Evolutionary conservation across 257 asterid species (phyloP), one percentile per base, ranked within the genome.

Genomic region (Echites panduratus): DNA sequence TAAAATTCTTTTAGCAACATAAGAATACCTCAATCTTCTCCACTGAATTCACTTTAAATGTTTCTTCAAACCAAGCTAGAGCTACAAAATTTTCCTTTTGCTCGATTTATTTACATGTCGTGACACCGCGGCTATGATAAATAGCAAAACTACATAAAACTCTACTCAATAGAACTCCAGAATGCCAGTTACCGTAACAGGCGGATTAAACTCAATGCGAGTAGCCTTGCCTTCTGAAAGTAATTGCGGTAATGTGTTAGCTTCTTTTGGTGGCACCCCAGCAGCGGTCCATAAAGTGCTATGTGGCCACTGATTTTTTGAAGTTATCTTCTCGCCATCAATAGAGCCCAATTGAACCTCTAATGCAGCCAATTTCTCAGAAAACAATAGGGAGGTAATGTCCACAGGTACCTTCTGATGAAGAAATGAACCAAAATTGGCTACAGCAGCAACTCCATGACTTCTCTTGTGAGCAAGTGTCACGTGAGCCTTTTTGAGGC

Each of bases 381-480:
- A 78, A 79, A 87, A 88, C 56, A 94, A 70, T 29, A 94, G 81
- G 0, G 97, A 92, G 5, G 63, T 75, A 63, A 94, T 48, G 52
- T 75, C 78, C 63, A 91, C 79, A 0, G 96, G 96, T 7, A 88
- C 97, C 32, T 80, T 78, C 50, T 77, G 89, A 82, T 88, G 59
- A 79, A 90, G 79, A 77, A 88, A 73, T 7, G 84, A 78, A 20
- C 88, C 98, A 27, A 85, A 94, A 56, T 79, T 80, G 58, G 96
- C 96, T 20, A 94, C 88, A 59, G 97, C 92, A 19, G 93, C 66
- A 43, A 91, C 89, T 16, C 98, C 97, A 9, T 94, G 99, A 62
- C 95, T 90, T 70, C 91, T 84, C 85, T 94, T 94, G 70, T 91
- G 99, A 63, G 99, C 99, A 22, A 94, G 97, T 45, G 97, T 94